phyloP scores from a whole-genome alignment of 106 monocot genomes.

The Acanthochlamys bracteata region DNA sequence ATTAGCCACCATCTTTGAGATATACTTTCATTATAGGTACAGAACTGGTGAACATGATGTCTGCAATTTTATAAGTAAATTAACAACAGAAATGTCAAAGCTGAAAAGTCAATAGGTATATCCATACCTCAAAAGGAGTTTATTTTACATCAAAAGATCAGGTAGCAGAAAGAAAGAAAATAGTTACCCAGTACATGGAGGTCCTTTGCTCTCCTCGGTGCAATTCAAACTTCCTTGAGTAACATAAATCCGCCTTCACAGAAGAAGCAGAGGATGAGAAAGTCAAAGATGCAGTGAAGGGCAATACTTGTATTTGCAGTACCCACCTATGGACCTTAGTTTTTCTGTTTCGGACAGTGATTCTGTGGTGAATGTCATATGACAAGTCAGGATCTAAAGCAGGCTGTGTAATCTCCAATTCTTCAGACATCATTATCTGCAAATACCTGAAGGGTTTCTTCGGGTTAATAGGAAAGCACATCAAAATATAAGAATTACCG shows the following conservation, averaged over 20 bases:
- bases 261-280: background rate
- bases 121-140: no score
- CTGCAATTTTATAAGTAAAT: no score
- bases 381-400: constrained; percentile 68
- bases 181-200: constrained; percentile 90
- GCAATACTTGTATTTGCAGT: background rate
- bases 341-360: constrained; percentile 67
- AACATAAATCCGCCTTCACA: constrained; percentile 59
- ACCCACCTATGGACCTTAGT: constrained; percentile 67
- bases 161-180: background rate
- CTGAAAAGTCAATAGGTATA: no score
- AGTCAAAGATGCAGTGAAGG: background rate
- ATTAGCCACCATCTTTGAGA: no score
- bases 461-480: background rate
- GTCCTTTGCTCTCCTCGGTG: constrained; percentile 73
- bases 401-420: constrained; percentile 84
- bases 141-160: background rate
- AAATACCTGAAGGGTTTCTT: constrained; percentile 49
- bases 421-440: constrained; percentile 68
- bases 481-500: background rate
- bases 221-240: constrained; percentile 78
- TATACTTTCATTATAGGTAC: no score
- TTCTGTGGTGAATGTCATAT: constrained; percentile 79
- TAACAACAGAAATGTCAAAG: no score
- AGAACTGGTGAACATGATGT: no score